Evolutionary conservation across 768 basidiomycete genomes (phyloP).

Genomic region (Galerina sulciceps): DNA sequence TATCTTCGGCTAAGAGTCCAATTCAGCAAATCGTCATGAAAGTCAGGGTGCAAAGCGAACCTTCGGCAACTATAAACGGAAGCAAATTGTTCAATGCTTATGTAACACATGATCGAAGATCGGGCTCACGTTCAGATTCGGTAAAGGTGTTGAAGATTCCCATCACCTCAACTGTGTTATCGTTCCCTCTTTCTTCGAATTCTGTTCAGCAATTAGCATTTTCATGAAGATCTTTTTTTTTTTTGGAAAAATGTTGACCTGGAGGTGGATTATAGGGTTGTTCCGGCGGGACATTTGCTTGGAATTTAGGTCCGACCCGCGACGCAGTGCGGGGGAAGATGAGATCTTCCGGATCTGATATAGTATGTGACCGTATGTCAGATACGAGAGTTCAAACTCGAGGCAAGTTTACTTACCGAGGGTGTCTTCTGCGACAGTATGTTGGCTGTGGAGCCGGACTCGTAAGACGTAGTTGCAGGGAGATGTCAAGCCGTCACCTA

Average conservation of each 20-base stretch:
- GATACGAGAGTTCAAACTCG: background rate
- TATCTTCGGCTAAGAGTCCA: constrained; percentile 60
- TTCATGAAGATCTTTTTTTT: background rate
- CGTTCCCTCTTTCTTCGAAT: constrained; percentile 69
- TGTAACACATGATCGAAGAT: constrained; percentile 12
- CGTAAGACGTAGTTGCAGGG: background rate
- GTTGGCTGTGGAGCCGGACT: constrained; percentile 54
- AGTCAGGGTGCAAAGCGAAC: constrained; percentile 38
- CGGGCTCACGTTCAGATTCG: constrained; percentile 64
- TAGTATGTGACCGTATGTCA: constrained; percentile 27
- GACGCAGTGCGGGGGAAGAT: constrained; percentile 95
- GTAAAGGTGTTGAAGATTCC: constrained; percentile 68
- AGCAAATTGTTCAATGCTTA: constrained; percentile 22
- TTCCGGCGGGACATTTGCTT: constrained; percentile 60
- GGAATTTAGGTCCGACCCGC: constrained; percentile 87
- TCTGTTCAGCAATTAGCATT: constrained; percentile 36
- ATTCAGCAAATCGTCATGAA: constrained; percentile 3
- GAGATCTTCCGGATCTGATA: constrained; percentile 89
- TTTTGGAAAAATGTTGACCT: constrained; percentile 29
- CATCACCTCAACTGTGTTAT: constrained; percentile 74
- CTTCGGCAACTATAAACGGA: constrained; percentile 52
- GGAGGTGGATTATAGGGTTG: constrained; percentile 42
- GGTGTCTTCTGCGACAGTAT: constrained; percentile 92
- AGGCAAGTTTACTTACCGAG: constrained; percentile 56
- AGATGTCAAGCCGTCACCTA: constrained; percentile 40